Conservation (phyloP, 495 filamentous ascomycete species). For the Penicillium daleae region DNA sequence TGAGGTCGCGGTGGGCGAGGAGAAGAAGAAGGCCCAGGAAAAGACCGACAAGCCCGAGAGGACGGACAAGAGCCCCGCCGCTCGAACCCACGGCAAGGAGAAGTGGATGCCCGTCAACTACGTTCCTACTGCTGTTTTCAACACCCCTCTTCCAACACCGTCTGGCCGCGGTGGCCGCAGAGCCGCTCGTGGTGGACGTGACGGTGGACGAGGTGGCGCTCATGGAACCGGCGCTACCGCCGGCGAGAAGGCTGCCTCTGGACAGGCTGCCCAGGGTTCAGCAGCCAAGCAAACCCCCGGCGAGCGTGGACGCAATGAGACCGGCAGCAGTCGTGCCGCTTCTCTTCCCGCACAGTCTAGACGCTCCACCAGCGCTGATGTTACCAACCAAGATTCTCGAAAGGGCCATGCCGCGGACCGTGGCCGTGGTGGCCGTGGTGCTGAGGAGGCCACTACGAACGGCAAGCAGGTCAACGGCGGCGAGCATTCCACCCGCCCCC, state of each 20-base stretch:
- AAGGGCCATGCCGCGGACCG: constrained; percentile 42
- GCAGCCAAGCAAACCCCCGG: constrained; percentile 39
- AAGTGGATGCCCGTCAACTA: constrained; percentile 75
- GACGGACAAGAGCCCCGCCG: constrained; percentile 60
- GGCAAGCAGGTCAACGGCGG: constrained; percentile 34
- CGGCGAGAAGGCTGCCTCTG: constrained; percentile 47
- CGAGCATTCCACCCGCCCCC: constrained; percentile 37
- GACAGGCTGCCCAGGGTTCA: constrained; percentile 33
- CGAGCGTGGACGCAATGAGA: constrained; percentile 47
- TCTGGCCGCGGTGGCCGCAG: constrained; percentile 63
- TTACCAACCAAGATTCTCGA: constrained; percentile 36
- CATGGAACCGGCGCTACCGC: constrained; percentile 47
- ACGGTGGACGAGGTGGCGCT: constrained; percentile 57
- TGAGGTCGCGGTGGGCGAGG: constrained; percentile 73
- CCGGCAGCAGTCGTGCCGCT: constrained; percentile 41
- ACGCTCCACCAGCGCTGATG: constrained; percentile 45
- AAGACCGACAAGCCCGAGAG: constrained; percentile 69
- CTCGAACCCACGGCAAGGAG: constrained; percentile 64
- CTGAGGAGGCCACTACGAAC: constrained; percentile 34
- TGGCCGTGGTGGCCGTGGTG: constrained; percentile 37
- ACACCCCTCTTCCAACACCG: constrained; percentile 70
- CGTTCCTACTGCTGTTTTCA: constrained; percentile 78
- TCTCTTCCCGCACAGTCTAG: constrained; percentile 46
- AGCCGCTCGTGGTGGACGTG: constrained; percentile 56
- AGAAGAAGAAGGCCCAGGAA: constrained; percentile 70